Percentiles rank a stretch among this genome's conserved stretches.
phyloP scores from a whole-genome alignment of 345 rosid genomes.

The Aethionema arabicum region DNA sequence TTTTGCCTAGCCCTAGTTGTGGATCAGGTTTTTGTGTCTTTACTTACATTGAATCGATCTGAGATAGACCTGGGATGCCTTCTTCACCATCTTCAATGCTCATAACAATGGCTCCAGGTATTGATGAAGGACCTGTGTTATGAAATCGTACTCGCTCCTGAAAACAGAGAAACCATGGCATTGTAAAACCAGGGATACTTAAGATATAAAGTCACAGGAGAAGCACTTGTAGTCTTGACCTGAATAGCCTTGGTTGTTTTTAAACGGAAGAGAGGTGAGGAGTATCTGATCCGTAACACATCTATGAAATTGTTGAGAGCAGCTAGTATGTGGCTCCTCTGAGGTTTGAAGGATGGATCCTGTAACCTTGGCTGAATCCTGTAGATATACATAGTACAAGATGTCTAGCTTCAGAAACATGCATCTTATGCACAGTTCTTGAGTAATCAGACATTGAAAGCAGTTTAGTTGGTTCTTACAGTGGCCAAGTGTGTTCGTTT shows the following conservation, averaged over 20 bases:
- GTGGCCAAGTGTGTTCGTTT: conserved; percentile 76
- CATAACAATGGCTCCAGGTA: conserved; percentile 82
- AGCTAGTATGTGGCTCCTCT: conserved; percentile 66
- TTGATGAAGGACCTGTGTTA: conserved; percentile 66
- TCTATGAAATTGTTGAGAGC: conserved; percentile 65
- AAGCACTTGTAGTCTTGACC: conserved; percentile 43
- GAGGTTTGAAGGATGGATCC: conserved; percentile 86
- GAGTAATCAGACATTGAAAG: conserved; percentile 4
- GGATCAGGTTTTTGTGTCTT: not conserved
- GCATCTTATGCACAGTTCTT: not conserved
- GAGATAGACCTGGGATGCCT: conserved; percentile 59
- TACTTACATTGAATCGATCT: conserved; percentile 71
- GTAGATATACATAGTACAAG: conserved; percentile 18
- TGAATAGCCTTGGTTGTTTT: conserved; percentile 74
- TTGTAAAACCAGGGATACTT: conserved; percentile 12
- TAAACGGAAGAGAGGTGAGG: conserved; percentile 86
- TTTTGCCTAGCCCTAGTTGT: too few relatives aligned
- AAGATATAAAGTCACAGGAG: not conserved
- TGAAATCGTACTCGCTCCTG: conserved; percentile 75
- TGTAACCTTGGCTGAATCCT: conserved; percentile 88
- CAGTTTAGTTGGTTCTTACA: conserved; percentile 48
- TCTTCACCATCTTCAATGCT: conserved; percentile 81
- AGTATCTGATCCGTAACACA: conserved; percentile 73
- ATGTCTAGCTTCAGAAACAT: conserved; percentile 13
- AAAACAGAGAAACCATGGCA: not conserved